phyloP scores from a whole-genome alignment of 1,284 basidiomycete genomes.

The Phylloporus gajari region DNA sequence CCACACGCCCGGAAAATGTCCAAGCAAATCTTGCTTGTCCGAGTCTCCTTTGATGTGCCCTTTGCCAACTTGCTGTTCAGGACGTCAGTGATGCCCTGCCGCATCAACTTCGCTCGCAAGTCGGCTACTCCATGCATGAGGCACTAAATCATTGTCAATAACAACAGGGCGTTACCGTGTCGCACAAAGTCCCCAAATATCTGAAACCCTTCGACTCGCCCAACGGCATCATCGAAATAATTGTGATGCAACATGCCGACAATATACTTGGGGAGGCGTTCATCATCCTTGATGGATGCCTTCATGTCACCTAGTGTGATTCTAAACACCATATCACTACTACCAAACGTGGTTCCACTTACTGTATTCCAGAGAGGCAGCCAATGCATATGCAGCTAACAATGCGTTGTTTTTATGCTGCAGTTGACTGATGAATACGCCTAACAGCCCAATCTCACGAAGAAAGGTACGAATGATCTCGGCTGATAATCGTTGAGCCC shows the following conservation, averaged over 20 bases:
- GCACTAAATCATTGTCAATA: too few relatives aligned
- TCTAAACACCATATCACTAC: too few relatives aligned
- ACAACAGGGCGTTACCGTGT: too few relatives aligned
- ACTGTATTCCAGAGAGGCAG: too few relatives aligned
- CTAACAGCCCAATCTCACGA: too few relatives aligned
- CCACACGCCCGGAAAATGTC: constrained; percentile 34
- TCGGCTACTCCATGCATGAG: constrained; percentile 22
- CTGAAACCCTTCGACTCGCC: constrained; percentile 36
- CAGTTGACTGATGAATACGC: too few relatives aligned
- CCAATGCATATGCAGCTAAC: too few relatives aligned
- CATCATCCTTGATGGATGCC: constrained; percentile 10
- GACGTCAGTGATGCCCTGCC: constrained; percentile 25
- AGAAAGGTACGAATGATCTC: too few relatives aligned
- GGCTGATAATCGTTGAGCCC: too few relatives aligned
- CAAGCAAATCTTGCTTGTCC: constrained; percentile 38
- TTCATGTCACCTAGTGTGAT: constrained; percentile 27
- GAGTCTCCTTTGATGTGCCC: constrained; percentile 24
- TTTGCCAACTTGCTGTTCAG: constrained; percentile 27
- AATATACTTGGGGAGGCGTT: too few relatives aligned
- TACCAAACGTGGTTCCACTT: too few relatives aligned
- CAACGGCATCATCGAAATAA: constrained; percentile 38
- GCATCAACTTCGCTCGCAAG: constrained; percentile 25
- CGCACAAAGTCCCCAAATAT: constrained; percentile 19
- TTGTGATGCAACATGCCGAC: constrained; percentile 34
- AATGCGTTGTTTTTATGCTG: too few relatives aligned